Evolutionary conservation across 169 alveolate genomes (phyloP), one percentile per base, ranked within the genome.

Genomic region (Toxoplasma gondii): DNA sequence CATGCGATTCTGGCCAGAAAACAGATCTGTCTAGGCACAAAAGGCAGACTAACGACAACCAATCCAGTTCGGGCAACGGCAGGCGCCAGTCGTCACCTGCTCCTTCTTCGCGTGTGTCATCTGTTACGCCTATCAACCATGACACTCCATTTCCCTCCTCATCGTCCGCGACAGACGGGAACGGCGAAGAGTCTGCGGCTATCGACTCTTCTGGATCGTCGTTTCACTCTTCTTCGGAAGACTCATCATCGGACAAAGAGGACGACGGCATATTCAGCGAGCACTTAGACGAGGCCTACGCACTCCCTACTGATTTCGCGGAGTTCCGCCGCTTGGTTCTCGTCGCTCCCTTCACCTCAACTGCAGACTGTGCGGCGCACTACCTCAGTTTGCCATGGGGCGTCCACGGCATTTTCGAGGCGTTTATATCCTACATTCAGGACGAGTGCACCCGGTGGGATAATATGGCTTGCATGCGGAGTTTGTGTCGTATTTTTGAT

Each of bases 281-380:
- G 44, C 10, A 17, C 1, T n/a, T 78, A 7, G 49, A 78, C 29
- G 86, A 78, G 43, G 86, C 39, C 22, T 78, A 29, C 41, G 2
- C 27, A 1, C 64, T 82, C 12, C 90, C 90, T 82, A 36, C 67
- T 9, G 90, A 2, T 1, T 38, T 82, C 17, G 34, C 67, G 27
- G 90, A 38, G 83, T 70, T 91, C 83, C 80, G 80, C 17, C 67
- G 90, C 29, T 38, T 91, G 54, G 88, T 78, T 38, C 94, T 91
- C n/a, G 88, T 91, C 19, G 88, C 94, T n/a, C 80, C 94, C 29
- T 91, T 91, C 81, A 91, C 94, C 2, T 34, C 90, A 19, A 91
- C 94, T 5, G 94, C 94, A 17, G 94, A 91, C 64, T 91, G 94
- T 41, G 94, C 94, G 67, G 94, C 94, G 10, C 88, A 81, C n/a